Evolutionary conservation across 495 filamentous ascomycete genomes (phyloP).

Genomic region (Daldinia grandis): DNA sequence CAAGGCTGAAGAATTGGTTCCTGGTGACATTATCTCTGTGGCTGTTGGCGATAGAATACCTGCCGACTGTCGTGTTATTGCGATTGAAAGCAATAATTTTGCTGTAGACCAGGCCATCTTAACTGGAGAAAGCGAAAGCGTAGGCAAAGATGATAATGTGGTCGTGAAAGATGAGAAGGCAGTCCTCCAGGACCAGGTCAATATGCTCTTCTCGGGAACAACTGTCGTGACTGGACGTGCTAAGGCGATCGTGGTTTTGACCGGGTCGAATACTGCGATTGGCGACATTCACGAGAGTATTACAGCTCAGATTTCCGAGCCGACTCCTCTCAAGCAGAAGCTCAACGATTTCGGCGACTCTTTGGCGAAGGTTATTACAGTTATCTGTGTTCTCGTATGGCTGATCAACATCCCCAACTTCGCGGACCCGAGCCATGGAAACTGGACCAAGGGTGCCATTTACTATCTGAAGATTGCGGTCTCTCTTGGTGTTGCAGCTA

Average conservation of each 20-base stretch:
- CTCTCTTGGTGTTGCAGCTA: slow-evolving; percentile 96
- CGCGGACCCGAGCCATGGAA: slow-evolving; percentile 89
- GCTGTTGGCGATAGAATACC: slow-evolving; percentile 94
- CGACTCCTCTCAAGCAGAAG: slow-evolving; percentile 97
- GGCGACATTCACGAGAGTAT: slow-evolving; percentile 99
- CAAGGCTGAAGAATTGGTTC: slow-evolving; percentile 95
- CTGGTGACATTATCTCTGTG: slow-evolving; percentile 90
- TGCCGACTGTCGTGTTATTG: slow-evolving; percentile 91
- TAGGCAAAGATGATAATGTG: slow-evolving; percentile 77
- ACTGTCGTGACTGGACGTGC: slow-evolving; percentile 96
- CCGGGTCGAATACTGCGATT: slow-evolving; percentile 91
- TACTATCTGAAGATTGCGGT: slow-evolving; percentile 99
- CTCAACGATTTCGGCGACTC: slow-evolving; percentile 97
- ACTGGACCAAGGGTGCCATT: slow-evolving; percentile 97
- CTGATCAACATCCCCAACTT: slow-evolving; percentile 98
- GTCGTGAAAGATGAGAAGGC: slow-evolving; percentile 79
- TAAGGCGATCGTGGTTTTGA: slow-evolving; percentile 89
- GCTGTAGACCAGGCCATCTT: slow-evolving; percentile 95
- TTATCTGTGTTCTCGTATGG: slow-evolving; percentile 97
- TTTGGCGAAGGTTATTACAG: slow-evolving; percentile 96
- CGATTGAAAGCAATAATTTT: slow-evolving; percentile 97
- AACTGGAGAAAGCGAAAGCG: slow-evolving; percentile 98
- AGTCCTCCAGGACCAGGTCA: slow-evolving; percentile 96
- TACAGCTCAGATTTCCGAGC: slow-evolving; percentile 95
- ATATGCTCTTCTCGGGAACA: slow-evolving; percentile 98